Conservation (phyloP, 2,329 filamentous ascomycete genomes). For the Trichoderma harzianum region DNA sequence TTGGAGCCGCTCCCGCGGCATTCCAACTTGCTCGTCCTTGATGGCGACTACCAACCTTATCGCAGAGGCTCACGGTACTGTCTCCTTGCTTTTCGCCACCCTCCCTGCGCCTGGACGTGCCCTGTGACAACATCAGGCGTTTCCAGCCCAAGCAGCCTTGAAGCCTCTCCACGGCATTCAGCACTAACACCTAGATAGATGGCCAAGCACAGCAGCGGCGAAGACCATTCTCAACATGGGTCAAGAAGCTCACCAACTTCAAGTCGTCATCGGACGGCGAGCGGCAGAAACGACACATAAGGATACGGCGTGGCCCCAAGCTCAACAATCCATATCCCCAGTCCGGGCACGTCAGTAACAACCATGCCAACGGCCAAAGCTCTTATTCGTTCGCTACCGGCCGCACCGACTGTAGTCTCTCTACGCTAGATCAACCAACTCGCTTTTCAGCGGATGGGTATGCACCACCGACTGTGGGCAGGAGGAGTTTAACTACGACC, state of each 20-base stretch:
- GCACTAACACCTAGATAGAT: slow-evolving; percentile 52
- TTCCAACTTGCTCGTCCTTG: slow-evolving; percentile 4
- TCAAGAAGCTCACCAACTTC: slow-evolving; percentile 88
- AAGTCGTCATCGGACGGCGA: slow-evolving; percentile 67
- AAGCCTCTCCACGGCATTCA: not conserved
- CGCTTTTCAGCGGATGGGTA: slow-evolving; percentile 58
- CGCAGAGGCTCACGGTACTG: slow-evolving; percentile 42
- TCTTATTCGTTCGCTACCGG: slow-evolving; percentile 55
- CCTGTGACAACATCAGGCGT: not conserved
- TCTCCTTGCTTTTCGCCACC: slow-evolving; percentile 1
- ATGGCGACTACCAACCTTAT: slow-evolving; percentile 40
- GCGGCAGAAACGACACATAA: slow-evolving; percentile 40
- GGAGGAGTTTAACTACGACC: slow-evolving; percentile 68
- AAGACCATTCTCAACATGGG: slow-evolving; percentile 86
- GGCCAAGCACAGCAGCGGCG: slow-evolving; percentile 64
- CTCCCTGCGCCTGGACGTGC: not conserved
- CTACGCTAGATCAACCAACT: slow-evolving; percentile 58
- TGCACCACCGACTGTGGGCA: slow-evolving; percentile 58
- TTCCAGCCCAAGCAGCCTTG: slow-evolving; percentile 6
- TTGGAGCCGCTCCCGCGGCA: slow-evolving; percentile 2
- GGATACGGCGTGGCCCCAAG: slow-evolving; percentile 55
- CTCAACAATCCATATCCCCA: slow-evolving; percentile 92
- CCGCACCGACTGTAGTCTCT: slow-evolving; percentile 50
- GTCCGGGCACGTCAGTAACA: slow-evolving; percentile 57
- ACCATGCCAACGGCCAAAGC: slow-evolving; percentile 39